phyloP scores from a whole-genome alignment of 441 rosid genomes.

The Kokia cookei region DNA sequence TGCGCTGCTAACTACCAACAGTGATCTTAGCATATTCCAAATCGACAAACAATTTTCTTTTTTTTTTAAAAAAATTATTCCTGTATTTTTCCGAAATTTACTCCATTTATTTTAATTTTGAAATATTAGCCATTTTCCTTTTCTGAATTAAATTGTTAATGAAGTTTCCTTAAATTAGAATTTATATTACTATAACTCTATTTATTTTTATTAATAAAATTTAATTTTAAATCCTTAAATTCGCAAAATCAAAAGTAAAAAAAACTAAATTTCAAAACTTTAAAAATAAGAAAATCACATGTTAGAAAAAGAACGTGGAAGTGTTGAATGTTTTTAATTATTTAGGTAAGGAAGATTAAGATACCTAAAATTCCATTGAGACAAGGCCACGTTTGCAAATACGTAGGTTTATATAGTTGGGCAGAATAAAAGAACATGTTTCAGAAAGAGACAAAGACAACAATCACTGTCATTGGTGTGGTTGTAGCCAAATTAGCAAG shows the following conservation, averaged over 20 bases:
- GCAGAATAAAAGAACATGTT: not conserved
- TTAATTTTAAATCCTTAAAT: too few species aligned
- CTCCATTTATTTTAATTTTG: too few species aligned
- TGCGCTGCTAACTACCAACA: conserved; percentile 22
- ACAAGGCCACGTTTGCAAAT: conserved; percentile 4
- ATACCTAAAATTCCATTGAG: not conserved
- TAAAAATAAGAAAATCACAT: not conserved
- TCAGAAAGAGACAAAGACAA: conserved; percentile 3
- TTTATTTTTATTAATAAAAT: too few species aligned
- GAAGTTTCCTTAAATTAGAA: too few species aligned
- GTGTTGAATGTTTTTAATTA: not conserved
- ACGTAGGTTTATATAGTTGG: conserved; percentile 4
- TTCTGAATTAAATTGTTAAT: too few species aligned
- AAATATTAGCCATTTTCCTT: too few species aligned
- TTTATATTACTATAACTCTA: too few species aligned
- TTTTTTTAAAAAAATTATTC: too few species aligned
- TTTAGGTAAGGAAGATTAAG: not conserved
- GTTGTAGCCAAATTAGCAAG: conserved; percentile 1
- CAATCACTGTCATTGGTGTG: not conserved
- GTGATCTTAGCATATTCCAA: conserved; percentile 38
- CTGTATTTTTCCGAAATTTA: too few species aligned
- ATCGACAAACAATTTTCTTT: not conserved
- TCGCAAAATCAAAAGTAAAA: too few species aligned
- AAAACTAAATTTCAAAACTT: too few species aligned
- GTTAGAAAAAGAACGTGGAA: not conserved